A percentile compares a stretch with the other conserved stretches of the same genome.
These are phyloP conservation scores for Trichophyton schoenleinii DNA, from an alignment of 2,329 filamentous ascomycete genomes.

Conservation along the genomic window DNA sequence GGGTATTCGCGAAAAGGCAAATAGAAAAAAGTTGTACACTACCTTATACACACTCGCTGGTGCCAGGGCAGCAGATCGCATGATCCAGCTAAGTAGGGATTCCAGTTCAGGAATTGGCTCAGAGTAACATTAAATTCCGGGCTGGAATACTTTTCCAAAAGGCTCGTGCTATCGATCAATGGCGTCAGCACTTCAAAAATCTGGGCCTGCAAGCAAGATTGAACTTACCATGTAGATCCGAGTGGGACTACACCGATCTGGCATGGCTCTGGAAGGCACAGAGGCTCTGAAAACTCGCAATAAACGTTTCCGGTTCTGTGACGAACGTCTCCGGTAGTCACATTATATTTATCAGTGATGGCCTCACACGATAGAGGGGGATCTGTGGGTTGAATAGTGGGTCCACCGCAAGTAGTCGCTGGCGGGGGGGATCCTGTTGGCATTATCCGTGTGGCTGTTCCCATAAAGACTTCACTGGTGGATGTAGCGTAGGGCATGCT, in stretches of 20 bases:
- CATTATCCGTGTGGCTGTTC: conserved; percentile 8
- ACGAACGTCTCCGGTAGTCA: background rate
- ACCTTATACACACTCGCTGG: background rate
- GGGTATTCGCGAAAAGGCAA: background rate
- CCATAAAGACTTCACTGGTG: conserved; percentile 5
- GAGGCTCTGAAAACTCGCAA: background rate
- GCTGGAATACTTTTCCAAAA: background rate
- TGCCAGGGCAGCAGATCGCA: conserved; percentile 1
- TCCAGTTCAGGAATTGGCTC: conserved; percentile 4
- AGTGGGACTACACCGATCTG: background rate
- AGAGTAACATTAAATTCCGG: background rate
- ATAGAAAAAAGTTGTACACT: background rate
- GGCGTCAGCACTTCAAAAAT: background rate
- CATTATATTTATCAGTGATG: background rate
- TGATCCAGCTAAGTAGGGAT: conserved; percentile 15
- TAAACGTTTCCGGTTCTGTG: background rate
- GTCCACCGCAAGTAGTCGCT: background rate
- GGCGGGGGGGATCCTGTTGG: background rate
- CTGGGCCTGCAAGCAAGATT: background rate
- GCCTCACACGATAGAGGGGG: background rate
- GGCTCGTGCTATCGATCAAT: background rate
- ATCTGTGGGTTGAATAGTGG: background rate
- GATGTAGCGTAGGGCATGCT: conserved; percentile 9
- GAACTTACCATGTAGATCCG: background rate
- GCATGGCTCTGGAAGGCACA: background rate